Percentiles rank a stretch among this genome's conserved stretches.
Evolutionary conservation across 2,329 filamentous ascomycete species (phyloP).

Genomic region (Aureobasidium mangrovei): DNA sequence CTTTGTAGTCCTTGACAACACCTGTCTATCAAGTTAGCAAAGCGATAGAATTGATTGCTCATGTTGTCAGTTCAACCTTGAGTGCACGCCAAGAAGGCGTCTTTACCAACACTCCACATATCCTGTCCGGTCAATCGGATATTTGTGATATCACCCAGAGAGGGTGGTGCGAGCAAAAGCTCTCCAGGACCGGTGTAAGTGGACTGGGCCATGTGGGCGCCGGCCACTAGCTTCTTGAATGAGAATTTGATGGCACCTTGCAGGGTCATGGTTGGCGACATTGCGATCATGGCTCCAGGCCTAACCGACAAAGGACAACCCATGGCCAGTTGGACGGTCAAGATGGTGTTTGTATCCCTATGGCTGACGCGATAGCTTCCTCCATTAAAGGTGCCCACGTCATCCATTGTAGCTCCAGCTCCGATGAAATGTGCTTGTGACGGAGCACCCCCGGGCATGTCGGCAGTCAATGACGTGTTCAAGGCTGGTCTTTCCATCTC

Average conservation of each 20-base stretch:
- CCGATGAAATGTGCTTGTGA: slow-evolving; percentile 53
- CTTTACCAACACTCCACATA: slow-evolving; percentile 76
- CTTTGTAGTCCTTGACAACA: slow-evolving; percentile 15
- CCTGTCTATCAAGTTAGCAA: neutral
- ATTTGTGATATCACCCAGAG: slow-evolving; percentile 77
- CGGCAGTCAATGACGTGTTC: slow-evolving; percentile 24
- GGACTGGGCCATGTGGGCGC: slow-evolving; percentile 69
- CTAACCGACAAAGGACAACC: slow-evolving; percentile 75
- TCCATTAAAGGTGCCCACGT: slow-evolving; percentile 94
- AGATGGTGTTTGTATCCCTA: slow-evolving; percentile 77
- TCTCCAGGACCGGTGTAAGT: slow-evolving; percentile 86
- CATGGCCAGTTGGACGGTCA: slow-evolving; percentile 83
- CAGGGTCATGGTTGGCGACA: slow-evolving; percentile 80
- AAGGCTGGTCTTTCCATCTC: slow-evolving; percentile 18
- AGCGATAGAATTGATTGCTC: slow-evolving; percentile 44
- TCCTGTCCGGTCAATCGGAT: slow-evolving; percentile 64
- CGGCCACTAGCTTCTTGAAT: slow-evolving; percentile 81
- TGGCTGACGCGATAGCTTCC: slow-evolving; percentile 91
- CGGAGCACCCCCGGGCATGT: slow-evolving; percentile 33
- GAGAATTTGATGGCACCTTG: slow-evolving; percentile 77
- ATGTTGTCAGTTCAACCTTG: slow-evolving; percentile 83
- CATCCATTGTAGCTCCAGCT: slow-evolving; percentile 55
- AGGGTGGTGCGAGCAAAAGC: slow-evolving; percentile 69
- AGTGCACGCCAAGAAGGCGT: slow-evolving; percentile 77
- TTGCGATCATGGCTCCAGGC: slow-evolving; percentile 87